Base-by-base conservation (phyloP, 306 rosid species). In the Cucurbita argyrosperma region DNA sequence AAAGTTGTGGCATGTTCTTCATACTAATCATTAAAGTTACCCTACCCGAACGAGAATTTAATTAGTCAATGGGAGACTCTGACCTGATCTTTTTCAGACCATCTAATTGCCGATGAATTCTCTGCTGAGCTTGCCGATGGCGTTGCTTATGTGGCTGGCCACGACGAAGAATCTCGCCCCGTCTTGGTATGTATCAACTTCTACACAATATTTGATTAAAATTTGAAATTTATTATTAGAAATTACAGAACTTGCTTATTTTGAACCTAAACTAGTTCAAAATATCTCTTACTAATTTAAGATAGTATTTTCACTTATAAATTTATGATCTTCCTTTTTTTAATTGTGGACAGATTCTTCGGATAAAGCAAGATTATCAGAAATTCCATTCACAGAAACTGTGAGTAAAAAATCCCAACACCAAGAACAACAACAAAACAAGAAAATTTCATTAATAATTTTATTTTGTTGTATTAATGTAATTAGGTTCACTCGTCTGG, bases 41-140 rank as follows among this genome's bases (percentile, higher is more conserved):
- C 79, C 76, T 35, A 74, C 49, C 26, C 50, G 51, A 30, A 26
- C 35, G 0, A 30, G 26, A 30, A 30, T 3, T 30, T 30, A 30
- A 30, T 30, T 30, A 30, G 35, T 30, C 35, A 30, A 30, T 2
- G 4, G 2, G 35, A 30, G 35, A 30, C 35, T 30, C 35, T 3
- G 0, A 30, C 35, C 3, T 30, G 4, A 3, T 70, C 37, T 10
- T 6, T 74, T 11, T 10, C 86, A 94, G 99, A 91, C 15, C 79
- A 85, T 79, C 79, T 94, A 75, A 91, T 91, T 81, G 99, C 99
- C 13, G 99, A 94, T 76, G 97, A 94, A 81, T 94, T 94, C 88
- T 94, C 99, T 37, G 90, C 95, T 19, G 99, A 94, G 79, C 90
- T 94, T 3, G 88, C 96, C 40, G 99, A 94, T 6, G 99, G 99